Evolutionary conservation across 768 basidiomycete genomes (phyloP).

Genomic region (Mycena capillaripes): DNA sequence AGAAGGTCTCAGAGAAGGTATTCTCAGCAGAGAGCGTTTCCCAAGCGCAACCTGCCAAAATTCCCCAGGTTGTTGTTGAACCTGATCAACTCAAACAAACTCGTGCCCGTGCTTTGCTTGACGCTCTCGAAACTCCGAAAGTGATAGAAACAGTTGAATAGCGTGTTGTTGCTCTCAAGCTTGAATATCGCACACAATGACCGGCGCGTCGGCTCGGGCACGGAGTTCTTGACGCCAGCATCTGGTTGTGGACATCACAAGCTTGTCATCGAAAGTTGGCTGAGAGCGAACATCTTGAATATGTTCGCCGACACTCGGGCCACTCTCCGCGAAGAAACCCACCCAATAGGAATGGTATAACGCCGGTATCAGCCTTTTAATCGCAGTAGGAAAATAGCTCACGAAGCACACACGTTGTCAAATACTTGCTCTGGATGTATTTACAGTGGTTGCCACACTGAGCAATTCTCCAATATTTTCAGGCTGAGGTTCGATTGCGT

Average conservation of each 20-base stretch:
- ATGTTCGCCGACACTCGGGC: too few species aligned
- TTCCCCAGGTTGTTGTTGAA: background rate
- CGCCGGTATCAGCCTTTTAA: too few species aligned
- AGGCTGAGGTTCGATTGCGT: too few species aligned
- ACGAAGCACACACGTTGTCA: too few species aligned
- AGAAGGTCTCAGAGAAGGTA: background rate
- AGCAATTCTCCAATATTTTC: too few species aligned
- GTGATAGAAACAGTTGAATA: background rate
- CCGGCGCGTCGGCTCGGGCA: background rate
- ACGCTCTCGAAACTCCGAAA: constrained; percentile 17
- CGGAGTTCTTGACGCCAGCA: background rate
- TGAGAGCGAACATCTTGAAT: background rate
- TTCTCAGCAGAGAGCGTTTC: background rate
- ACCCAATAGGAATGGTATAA: too few species aligned
- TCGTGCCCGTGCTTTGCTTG: constrained; percentile 26
- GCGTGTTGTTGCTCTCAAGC: background rate
- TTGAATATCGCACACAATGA: background rate
- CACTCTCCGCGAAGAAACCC: too few species aligned
- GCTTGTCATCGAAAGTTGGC: background rate
- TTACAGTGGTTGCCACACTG: too few species aligned
- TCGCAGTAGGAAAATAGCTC: too few species aligned
- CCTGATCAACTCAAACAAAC: constrained; percentile 1
- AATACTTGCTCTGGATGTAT: too few species aligned
- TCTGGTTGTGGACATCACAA: background rate
- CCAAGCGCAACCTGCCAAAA: background rate